These are phyloP conservation scores for Calonectria fujianensis DNA, from an alignment of 2,329 filamentous ascomycete genomes.

Conservation along the genomic window DNA sequence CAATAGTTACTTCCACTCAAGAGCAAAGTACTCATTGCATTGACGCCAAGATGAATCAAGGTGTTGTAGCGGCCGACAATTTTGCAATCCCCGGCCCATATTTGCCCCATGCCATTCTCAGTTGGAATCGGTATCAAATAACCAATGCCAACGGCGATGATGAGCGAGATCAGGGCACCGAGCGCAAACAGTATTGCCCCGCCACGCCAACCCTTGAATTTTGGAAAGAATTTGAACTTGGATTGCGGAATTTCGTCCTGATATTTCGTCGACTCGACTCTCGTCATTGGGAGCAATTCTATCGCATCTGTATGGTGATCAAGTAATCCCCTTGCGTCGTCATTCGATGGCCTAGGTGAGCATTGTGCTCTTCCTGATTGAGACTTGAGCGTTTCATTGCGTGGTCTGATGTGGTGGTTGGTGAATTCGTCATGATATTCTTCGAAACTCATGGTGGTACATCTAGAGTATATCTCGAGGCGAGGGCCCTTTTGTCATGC, in stretches of 20 bases:
- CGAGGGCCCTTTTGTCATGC: background rate
- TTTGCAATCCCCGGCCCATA: background rate
- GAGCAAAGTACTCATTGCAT: conserved; percentile 20
- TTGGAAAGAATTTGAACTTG: background rate
- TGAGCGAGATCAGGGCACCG: background rate
- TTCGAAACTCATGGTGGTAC: background rate
- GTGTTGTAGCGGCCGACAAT: conserved; percentile 5
- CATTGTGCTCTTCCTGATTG: too few relatives aligned
- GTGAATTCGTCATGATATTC: background rate
- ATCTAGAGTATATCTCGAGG: background rate
- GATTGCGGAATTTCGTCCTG: background rate
- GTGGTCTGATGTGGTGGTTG: background rate
- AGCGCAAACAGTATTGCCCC: background rate
- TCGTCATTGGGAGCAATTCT: background rate
- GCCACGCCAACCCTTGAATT: background rate
- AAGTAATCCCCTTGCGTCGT: background rate
- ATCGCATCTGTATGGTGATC: background rate
- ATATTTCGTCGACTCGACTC: background rate
- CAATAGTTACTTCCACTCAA: conserved; percentile 57
- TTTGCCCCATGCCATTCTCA: background rate
- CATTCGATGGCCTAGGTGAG: background rate
- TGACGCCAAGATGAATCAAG: conserved; percentile 9
- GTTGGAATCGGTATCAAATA: background rate
- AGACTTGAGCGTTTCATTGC: too few relatives aligned
- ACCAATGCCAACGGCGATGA: background rate